Evolutionary conservation across 805 yeast genomes (phyloP).

Genomic region (Pichia deserticola): DNA sequence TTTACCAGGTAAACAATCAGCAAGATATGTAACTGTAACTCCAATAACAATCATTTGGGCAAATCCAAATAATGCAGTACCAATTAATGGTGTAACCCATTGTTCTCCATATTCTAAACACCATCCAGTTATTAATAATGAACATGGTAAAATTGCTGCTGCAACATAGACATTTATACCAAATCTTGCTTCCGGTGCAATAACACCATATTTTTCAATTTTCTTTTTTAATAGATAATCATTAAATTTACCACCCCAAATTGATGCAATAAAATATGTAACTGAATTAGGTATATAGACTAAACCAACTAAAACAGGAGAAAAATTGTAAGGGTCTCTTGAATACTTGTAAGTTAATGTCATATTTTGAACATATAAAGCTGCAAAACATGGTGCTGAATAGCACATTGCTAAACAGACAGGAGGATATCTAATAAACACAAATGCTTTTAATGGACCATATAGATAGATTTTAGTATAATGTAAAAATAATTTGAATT

Average conservation of each 20-base stretch:
- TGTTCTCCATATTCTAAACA: conserved; percentile 54
- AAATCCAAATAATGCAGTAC: conserved; percentile 75
- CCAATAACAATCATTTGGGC: conserved; percentile 82
- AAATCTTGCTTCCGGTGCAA: conserved; percentile 71
- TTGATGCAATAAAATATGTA: conserved; percentile 64
- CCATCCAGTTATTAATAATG: conserved; percentile 79
- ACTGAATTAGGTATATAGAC: conserved; percentile 80
- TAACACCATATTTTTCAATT: conserved; percentile 51
- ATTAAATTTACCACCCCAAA: conserved; percentile 78
- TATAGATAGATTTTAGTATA: conserved; percentile 41
- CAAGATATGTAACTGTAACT: conserved; percentile 69
- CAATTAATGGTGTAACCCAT: conserved; percentile 77
- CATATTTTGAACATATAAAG: conserved; percentile 67
- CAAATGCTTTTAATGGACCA: conserved; percentile 56
- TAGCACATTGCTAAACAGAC: conserved; percentile 57
- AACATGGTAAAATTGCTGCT: conserved; percentile 51
- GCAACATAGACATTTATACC: conserved; percentile 69
- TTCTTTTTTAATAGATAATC: conserved; percentile 50
- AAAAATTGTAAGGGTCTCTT: conserved; percentile 61
- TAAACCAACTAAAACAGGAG: conserved; percentile 58
- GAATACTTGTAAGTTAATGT: conserved; percentile 59
- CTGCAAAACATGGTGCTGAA: conserved; percentile 66
- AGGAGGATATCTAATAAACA: conserved; percentile 64
- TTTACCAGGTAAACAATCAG: conserved; percentile 77
- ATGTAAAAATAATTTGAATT: conserved; percentile 18